These are phyloP conservation scores for Leccinum subtestaceum DNA, from an alignment of 768 basidiomycete genomes.

Conservation along the genomic window DNA sequence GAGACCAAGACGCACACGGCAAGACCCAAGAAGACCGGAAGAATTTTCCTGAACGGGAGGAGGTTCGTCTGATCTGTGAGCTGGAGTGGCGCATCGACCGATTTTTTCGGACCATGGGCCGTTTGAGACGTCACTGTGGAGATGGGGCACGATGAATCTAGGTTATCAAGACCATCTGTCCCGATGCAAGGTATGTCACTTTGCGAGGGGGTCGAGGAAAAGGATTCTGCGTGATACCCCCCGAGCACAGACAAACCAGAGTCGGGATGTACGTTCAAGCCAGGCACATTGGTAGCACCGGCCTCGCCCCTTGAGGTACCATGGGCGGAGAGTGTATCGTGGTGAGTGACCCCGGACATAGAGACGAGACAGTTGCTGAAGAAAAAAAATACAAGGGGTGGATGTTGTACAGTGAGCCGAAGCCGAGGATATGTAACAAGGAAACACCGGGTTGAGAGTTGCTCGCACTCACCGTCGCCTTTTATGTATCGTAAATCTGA, in stretches of 20 bases:
- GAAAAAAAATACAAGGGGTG: neutral
- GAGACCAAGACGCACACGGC: constrained; percentile 60
- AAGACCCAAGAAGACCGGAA: constrained; percentile 61
- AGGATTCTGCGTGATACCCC: constrained; percentile 1
- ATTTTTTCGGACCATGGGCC: neutral
- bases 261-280: neutral
- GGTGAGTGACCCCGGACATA: constrained; percentile 3
- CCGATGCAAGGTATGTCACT: neutral
- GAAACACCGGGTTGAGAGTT: constrained; percentile 1
- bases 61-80: constrained; percentile 78
- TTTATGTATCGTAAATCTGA: constrained; percentile 11
- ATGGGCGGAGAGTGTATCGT: neutral
- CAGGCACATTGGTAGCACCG: neutral
- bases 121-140: constrained; percentile 4
- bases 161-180: constrained; percentile 1
- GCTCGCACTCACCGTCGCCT: neutral
- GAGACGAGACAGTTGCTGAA: neutral
- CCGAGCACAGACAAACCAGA: neutral
- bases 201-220: neutral
- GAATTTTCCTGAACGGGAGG: constrained; percentile 60
- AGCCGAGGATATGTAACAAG: neutral
- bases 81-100: constrained; percentile 3
- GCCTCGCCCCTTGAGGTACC: neutral
- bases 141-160: constrained; percentile 3
- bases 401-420: constrained; percentile 1